These are phyloP conservation scores for Plectosphaerella plurivora DNA, from an alignment of 2,329 filamentous ascomycete genomes.

Conservation along the genomic window DNA sequence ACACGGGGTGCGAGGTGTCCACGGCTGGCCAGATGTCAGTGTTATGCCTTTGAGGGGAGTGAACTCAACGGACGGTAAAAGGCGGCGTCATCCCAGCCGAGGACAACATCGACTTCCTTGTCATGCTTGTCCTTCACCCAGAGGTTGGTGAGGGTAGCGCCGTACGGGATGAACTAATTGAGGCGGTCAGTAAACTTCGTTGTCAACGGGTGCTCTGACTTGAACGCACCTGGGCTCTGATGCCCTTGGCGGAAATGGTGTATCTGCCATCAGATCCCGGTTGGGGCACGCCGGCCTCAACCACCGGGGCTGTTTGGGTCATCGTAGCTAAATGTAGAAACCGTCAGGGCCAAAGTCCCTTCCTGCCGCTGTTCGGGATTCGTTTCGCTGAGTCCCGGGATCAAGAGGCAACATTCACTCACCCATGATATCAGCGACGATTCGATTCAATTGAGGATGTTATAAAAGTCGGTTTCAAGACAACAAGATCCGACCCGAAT, in stretches of 20 bases:
- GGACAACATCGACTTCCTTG: conserved; percentile 56
- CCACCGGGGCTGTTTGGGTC: background rate
- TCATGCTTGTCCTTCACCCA: conserved; percentile 60
- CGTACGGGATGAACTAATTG: conserved; percentile 49
- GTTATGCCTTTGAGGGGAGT: background rate
- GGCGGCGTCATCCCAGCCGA: conserved; percentile 57
- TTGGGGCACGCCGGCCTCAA: conserved; percentile 2
- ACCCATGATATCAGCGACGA: too few species aligned
- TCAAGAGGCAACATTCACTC: too few species aligned
- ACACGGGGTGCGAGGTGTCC: conserved; percentile 51
- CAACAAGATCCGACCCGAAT: too few species aligned
- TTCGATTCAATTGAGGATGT: too few species aligned
- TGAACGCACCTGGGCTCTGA: conserved; percentile 37
- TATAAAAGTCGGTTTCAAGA: too few species aligned
- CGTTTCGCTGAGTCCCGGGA: too few species aligned
- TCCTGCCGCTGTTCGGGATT: too few species aligned
- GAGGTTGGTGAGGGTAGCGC: conserved; percentile 57
- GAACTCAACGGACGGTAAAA: conserved; percentile 40
- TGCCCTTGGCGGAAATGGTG: conserved; percentile 27
- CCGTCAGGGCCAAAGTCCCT: too few species aligned
- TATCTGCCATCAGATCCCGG: conserved; percentile 27
- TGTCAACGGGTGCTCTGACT: conserved; percentile 5
- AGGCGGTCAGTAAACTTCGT: conserved; percentile 16
- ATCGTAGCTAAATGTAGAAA: too few species aligned
- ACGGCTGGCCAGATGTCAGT: conserved; percentile 21